Percentiles rank a stretch among this genome's conserved stretches.
Conservation (phyloP, 2,329 filamentous ascomycete species). For the Colletotrichum graminicola region DNA sequence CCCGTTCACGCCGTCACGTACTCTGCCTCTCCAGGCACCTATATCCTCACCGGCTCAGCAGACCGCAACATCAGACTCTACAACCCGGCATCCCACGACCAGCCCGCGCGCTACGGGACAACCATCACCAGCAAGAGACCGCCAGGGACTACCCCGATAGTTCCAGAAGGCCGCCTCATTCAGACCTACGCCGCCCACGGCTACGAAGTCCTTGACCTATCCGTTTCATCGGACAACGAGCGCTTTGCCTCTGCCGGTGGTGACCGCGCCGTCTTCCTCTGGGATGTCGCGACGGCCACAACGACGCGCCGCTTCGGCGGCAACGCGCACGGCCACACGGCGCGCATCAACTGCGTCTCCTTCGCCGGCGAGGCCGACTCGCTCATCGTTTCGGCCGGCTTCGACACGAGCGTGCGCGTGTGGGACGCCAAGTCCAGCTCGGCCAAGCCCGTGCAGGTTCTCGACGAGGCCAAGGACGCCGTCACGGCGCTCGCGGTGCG, state of each 20-base stretch:
- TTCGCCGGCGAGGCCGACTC: slow-evolving; percentile 83
- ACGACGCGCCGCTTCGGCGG: slow-evolving; percentile 81
- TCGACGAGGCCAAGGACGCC: slow-evolving; percentile 79
- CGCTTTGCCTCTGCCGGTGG: slow-evolving; percentile 90
- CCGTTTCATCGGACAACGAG: slow-evolving; percentile 81
- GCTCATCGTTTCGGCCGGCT: slow-evolving; percentile 79
- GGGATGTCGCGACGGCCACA: slow-evolving; percentile 88
- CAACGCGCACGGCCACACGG: slow-evolving; percentile 72
- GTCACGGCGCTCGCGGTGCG: slow-evolving; percentile 65
- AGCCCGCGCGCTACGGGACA: slow-evolving; percentile 43
- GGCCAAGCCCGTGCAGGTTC: slow-evolving; percentile 76
- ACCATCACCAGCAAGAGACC: slow-evolving; percentile 51
- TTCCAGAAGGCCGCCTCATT: slow-evolving; percentile 73
- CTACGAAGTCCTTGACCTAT: slow-evolving; percentile 88
- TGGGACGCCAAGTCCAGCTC: slow-evolving; percentile 75
- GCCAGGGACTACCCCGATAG: slow-evolving; percentile 50
- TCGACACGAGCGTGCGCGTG: slow-evolving; percentile 80
- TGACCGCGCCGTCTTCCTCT: slow-evolving; percentile 91
- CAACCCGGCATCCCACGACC: slow-evolving; percentile 71
- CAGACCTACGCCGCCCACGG: slow-evolving; percentile 92
- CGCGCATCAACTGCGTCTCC: slow-evolving; percentile 81
- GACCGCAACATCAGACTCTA: slow-evolving; percentile 90
- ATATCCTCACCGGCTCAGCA: slow-evolving; percentile 86
- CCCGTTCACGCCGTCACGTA: slow-evolving; percentile 80
- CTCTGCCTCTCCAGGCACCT: slow-evolving; percentile 78